These are phyloP conservation scores for Plenodomus lindquistii DNA, from an alignment of 2,329 filamentous ascomycete genomes.

Conservation along the genomic window DNA sequence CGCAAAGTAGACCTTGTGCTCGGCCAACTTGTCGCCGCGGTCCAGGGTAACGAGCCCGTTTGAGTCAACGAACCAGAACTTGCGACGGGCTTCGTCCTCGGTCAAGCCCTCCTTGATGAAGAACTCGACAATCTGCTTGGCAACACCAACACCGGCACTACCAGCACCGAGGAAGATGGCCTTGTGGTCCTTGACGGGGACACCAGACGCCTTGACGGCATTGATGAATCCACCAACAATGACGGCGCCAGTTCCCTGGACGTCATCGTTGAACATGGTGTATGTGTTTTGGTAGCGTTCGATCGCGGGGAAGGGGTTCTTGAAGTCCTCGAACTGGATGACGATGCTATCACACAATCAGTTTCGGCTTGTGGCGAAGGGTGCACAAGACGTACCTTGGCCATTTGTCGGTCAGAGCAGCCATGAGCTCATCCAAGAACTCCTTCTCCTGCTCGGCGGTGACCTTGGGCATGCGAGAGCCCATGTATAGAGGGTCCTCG, in stretches of 20 bases:
- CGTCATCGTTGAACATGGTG: constrained; percentile 98
- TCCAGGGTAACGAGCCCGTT: constrained; percentile 93
- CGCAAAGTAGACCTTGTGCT: constrained; percentile 77
- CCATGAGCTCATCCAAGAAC: constrained; percentile 98
- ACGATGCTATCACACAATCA: constrained; percentile 59
- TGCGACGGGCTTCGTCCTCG: constrained; percentile 82
- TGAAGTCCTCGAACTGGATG: constrained; percentile 97
- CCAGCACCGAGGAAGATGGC: constrained; percentile 96
- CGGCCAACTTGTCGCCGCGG: constrained; percentile 88
- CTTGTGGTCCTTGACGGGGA: constrained; percentile 85
- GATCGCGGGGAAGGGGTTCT: constrained; percentile 93
- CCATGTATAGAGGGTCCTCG: constrained; percentile 89
- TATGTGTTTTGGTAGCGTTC: constrained; percentile 86
- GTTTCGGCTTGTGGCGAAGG: constrained; percentile 16
- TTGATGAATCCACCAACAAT: constrained; percentile 81
- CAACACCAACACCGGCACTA: constrained; percentile 93
- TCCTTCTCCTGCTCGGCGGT: constrained; percentile 77
- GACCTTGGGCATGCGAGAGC: constrained; percentile 81
- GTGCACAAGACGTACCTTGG: constrained; percentile 57
- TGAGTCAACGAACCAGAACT: constrained; percentile 98
- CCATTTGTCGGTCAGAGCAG: constrained; percentile 78
- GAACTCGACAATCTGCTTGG: constrained; percentile 96
- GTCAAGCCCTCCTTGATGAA: constrained; percentile 90
- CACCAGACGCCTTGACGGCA: constrained; percentile 79
- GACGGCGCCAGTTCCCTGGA: constrained; percentile 95